Evolutionary conservation across 768 basidiomycete genomes (phyloP).

Genomic region (Udeniomyces megalosporus): DNA sequence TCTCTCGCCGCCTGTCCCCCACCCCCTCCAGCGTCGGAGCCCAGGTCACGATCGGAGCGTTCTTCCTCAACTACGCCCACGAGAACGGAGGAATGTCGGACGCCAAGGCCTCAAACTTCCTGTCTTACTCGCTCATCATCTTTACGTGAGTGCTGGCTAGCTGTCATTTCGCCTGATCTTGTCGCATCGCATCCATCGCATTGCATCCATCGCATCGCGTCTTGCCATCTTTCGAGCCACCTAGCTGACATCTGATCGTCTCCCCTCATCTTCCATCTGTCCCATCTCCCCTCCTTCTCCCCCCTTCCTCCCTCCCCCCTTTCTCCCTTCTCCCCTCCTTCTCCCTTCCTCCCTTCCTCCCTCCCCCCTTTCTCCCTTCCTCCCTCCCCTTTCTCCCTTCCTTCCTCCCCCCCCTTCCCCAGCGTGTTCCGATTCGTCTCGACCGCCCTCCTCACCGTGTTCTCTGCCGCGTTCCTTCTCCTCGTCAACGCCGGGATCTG

Average conservation of each 20-base stretch:
- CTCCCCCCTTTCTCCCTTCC: not conserved
- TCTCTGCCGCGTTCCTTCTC: slow-evolving; percentile 51
- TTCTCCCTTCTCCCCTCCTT: not conserved
- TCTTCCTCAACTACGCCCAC: slow-evolving; percentile 50
- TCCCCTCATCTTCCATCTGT: too few species aligned
- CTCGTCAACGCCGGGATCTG: slow-evolving; percentile 41
- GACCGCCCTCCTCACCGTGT: slow-evolving; percentile 43
- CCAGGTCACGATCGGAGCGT: slow-evolving; percentile 46
- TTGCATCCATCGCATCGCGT: too few species aligned
- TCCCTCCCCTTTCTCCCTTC: not conserved
- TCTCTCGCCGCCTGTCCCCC: not conserved
- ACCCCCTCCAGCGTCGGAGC: slow-evolving; percentile 31
- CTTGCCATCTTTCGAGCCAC: too few species aligned
- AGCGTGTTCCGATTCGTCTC: slow-evolving; percentile 38
- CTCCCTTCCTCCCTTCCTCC: not conserved
- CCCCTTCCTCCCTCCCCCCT: not conserved
- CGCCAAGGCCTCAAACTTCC: slow-evolving; percentile 44
- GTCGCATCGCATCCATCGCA: too few species aligned
- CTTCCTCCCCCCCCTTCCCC: slow-evolving; percentile 7
- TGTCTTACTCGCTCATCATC: slow-evolving; percentile 56
- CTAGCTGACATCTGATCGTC: too few species aligned
- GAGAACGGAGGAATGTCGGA: slow-evolving; percentile 40
- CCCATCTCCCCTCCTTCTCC: too few species aligned
- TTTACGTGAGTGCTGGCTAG: slow-evolving; percentile 32
- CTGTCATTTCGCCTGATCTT: too few species aligned